Percentiles rank a stretch among this genome's conserved stretches.
phyloP scores from a whole-genome alignment of 495 filamentous ascomycete species.

The Immersiella caudata region DNA sequence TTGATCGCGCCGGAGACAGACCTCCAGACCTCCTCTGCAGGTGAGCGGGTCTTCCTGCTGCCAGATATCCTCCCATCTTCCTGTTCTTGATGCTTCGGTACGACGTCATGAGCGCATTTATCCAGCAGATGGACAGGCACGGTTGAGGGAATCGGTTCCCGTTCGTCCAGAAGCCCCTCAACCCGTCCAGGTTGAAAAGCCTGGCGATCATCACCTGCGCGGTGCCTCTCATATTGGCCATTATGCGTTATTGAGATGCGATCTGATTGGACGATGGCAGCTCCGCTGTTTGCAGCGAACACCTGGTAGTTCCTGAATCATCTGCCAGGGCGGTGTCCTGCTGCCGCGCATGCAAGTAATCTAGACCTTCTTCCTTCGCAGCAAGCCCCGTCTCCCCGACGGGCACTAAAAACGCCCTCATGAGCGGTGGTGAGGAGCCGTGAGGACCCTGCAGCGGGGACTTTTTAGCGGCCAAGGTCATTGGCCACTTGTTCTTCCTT shows the following conservation, averaged over 20 bases:
- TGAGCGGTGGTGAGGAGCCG: not conserved
- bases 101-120: not conserved
- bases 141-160: not conserved
- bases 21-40: not conserved
- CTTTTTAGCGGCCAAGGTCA: not conserved
- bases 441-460: constrained; percentile 6
- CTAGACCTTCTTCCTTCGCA: constrained; percentile 1
- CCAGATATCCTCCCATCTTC: not conserved
- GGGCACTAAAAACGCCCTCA: not conserved
- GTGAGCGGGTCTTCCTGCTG: not conserved
- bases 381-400: not conserved
- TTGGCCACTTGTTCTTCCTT: not conserved
- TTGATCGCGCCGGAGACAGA: not conserved
- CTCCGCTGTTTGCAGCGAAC: not conserved
- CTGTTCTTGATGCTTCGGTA: not conserved
- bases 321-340: constrained; percentile 3
- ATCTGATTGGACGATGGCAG: not conserved
- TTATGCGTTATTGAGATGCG: not conserved
- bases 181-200: not conserved
- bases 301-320: not conserved
- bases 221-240: not conserved
- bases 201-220: not conserved
- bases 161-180: not conserved
- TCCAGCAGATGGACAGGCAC: not conserved
- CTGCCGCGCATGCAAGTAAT: not conserved